Percentiles rank a stretch among this genome's conserved stretches.
These are phyloP conservation scores for Phytophthora rubi DNA, from an alignment of 352 stramenopile genomes.

Conservation along the genomic window DNA sequence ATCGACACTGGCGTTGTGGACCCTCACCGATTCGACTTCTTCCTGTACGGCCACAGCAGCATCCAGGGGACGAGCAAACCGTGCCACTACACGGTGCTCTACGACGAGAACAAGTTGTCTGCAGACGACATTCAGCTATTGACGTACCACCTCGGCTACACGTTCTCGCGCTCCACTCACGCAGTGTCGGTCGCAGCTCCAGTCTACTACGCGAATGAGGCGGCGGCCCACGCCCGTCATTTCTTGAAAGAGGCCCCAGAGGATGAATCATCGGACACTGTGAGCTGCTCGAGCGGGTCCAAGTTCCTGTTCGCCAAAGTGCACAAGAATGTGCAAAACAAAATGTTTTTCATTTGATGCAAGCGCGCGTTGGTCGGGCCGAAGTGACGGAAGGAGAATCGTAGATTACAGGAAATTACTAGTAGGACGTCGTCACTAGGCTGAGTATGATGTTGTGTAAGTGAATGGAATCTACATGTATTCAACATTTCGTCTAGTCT, in stretches of 20 bases:
- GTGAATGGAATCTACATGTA: constrained; percentile 9
- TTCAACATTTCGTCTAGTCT: constrained; percentile 14
- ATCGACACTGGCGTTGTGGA: not conserved
- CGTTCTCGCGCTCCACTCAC: constrained; percentile 74
- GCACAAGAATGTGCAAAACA: constrained; percentile 50
- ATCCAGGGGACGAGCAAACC: constrained; percentile 75
- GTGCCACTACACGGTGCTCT: constrained; percentile 80
- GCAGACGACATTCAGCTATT: constrained; percentile 63
- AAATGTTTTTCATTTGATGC: constrained; percentile 53
- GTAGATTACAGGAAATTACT: too few relatives aligned
- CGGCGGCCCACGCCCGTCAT: constrained; percentile 79
- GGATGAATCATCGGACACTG: constrained; percentile 33
- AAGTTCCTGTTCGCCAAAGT: constrained; percentile 53
- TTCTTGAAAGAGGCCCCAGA: constrained; percentile 64
- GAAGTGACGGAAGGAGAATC: too few relatives aligned
- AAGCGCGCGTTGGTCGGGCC: too few relatives aligned
- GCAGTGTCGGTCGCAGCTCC: constrained; percentile 78
- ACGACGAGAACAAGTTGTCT: constrained; percentile 67
- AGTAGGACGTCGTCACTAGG: too few relatives aligned
- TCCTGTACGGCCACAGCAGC: constrained; percentile 76
- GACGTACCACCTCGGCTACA: constrained; percentile 76
- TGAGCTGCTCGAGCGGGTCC: constrained; percentile 43
- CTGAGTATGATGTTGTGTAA: too few relatives aligned
- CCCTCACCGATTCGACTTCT: constrained; percentile 44
- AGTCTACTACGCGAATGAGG: constrained; percentile 82